A percentile compares a stretch with the other conserved stretches of the same genome.
phyloP scores from a whole-genome alignment of 163 green algal genomes.

The Coccomyxa subellipsoidea region DNA sequence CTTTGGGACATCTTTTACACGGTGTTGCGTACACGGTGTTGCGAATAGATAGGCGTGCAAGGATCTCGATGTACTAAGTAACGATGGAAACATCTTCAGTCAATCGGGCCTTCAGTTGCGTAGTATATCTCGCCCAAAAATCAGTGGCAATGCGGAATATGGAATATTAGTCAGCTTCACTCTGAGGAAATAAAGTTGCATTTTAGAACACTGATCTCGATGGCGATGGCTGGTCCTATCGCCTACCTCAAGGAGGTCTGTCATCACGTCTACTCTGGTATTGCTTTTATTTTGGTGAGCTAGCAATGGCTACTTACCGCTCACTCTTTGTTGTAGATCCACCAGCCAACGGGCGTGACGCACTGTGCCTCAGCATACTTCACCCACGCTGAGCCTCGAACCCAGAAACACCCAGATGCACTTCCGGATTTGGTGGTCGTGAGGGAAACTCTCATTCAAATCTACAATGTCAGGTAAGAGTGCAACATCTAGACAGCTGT shows the following conservation, averaged over 20 bases:
- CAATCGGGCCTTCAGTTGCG: too few relatives aligned
- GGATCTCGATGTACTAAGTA: too few relatives aligned
- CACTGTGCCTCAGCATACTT: slow-evolving; percentile 53
- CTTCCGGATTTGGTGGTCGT: slow-evolving; percentile 70
- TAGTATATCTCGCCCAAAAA: too few relatives aligned
- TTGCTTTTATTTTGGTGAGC: too few relatives aligned
- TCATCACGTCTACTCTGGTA: too few relatives aligned
- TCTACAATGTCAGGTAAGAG: slow-evolving; percentile 47
- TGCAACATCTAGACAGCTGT: neutral
- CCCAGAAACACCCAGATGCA: neutral
- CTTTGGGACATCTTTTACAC: too few relatives aligned
- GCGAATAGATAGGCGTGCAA: too few relatives aligned
- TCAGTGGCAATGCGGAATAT: too few relatives aligned
- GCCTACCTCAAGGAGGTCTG: neutral
- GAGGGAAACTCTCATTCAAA: slow-evolving; percentile 57
- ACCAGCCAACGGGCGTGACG: slow-evolving; percentile 51
- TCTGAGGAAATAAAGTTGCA: too few relatives aligned
- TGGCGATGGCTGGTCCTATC: neutral
- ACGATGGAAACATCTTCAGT: too few relatives aligned
- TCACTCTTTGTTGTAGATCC: slow-evolving; percentile 23
- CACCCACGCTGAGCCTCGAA: slow-evolving; percentile 40
- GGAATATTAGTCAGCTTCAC: too few relatives aligned
- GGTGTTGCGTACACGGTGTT: too few relatives aligned
- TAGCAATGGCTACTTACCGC: neutral
- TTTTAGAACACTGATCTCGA: neutral